Base-by-base conservation (phyloP, 1,284 basidiomycete genomes). In the Phaffia rhodozyma region DNA sequence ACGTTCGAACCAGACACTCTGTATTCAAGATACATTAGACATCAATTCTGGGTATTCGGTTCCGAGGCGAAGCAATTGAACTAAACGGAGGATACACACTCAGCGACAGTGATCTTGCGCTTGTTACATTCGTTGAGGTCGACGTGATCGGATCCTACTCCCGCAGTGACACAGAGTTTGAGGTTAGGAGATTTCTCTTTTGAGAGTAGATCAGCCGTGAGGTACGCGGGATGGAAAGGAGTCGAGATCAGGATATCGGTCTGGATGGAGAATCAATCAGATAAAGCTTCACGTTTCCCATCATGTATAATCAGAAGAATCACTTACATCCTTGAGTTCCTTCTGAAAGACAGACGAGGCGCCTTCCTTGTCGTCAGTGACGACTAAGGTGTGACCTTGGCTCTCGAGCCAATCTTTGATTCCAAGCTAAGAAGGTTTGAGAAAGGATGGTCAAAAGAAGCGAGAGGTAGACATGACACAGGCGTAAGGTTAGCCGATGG, bases 111-210 rank as follows among this genome's bases (percentile, higher is more conserved):
- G 71, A 96, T 85, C 68, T 83, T 82, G 70, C 82, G 80, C 75
- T 89, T 82, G 72, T 91, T 90, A 58, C 89, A 89, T 29, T 87
- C 87, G 72, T 93, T 86, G 62, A 96, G 82, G 75, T 96, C 91
- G 71, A 96, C 84, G 77, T 91, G 89, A 78, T 94, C 92, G 38
- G 89, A 92, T 18, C 91, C 91, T 56, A 97, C 91, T 77, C 92
- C 92, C 61, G 92, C 92, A 13, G 92, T 97, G 71, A 96, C 82
- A 72, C 87, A 91, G 67, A 94, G 77, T 79, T 92, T 94, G 71
- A 97, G 83, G 72, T 94, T 93, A 77, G 86, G 86, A 48, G 92
- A 89, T 81, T 88, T 78, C 55, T 70, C 80, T 49, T 56, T 55
- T 1, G 20, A 20, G 69, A 94, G 77, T 67, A 93, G 78, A 11